Conservation (phyloP, 345 rosid species). For the Brassica rapa region DNA sequence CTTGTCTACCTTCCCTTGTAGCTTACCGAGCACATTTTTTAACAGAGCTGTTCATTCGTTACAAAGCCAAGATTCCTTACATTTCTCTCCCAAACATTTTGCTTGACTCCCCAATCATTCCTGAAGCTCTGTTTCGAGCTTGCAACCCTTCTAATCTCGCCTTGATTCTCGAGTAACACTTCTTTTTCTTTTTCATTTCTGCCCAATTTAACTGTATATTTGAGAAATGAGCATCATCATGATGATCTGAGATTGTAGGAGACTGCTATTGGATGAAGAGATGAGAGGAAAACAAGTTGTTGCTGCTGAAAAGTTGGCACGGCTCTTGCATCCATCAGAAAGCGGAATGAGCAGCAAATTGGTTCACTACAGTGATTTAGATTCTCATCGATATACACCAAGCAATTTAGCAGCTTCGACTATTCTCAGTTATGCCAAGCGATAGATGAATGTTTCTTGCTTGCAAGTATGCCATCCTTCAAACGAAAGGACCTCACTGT, state of each 20-base stretch:
- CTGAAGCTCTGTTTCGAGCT: slow-evolving; percentile 76
- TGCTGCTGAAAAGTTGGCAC: slow-evolving; percentile 58
- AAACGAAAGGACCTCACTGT: neutral
- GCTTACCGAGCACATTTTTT: slow-evolving; percentile 82
- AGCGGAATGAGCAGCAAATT: slow-evolving; percentile 20
- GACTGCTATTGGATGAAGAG: slow-evolving; percentile 47
- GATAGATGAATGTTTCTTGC: neutral
- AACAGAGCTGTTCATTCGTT: slow-evolving; percentile 70
- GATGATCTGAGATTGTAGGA: slow-evolving; percentile 48
- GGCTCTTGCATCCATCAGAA: slow-evolving; percentile 58
- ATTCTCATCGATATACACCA: slow-evolving; percentile 44
- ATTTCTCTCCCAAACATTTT: slow-evolving; percentile 91
- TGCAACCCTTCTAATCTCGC: slow-evolving; percentile 72
- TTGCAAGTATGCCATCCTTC: neutral
- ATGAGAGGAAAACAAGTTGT: slow-evolving; percentile 56
- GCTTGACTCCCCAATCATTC: slow-evolving; percentile 65
- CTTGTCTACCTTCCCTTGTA: slow-evolving; percentile 73
- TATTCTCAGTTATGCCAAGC: slow-evolving; percentile 52
- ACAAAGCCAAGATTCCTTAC: slow-evolving; percentile 83
- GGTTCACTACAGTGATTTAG: slow-evolving; percentile 23
- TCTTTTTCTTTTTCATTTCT: neutral
- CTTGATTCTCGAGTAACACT: slow-evolving; percentile 56
- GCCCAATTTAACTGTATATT: neutral
- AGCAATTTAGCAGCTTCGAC: slow-evolving; percentile 72
- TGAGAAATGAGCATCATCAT: slow-evolving; percentile 18